Evolutionary conservation across 2,329 filamentous ascomycete species (phyloP).

Genomic region (Basipetospora chlamydospora): DNA sequence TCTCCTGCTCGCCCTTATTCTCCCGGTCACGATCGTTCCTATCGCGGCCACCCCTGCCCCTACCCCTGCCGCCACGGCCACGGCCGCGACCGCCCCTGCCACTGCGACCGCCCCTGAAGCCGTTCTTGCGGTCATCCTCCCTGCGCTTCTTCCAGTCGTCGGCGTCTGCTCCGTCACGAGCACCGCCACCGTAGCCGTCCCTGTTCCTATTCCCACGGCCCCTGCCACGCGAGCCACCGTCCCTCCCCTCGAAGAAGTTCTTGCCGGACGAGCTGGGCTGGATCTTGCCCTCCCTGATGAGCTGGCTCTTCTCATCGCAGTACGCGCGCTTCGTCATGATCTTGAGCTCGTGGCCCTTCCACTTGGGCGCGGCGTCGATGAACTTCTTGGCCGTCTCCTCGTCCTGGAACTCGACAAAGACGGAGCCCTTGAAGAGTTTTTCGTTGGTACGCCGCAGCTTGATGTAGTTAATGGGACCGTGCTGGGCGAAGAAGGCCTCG

Average conservation of each 20-base stretch:
- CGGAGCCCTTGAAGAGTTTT: constrained; percentile 83
- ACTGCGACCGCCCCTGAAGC: constrained; percentile 15
- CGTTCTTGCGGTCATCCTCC: constrained; percentile 9
- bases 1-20: constrained; percentile 13
- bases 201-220: no score
- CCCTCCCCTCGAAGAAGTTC: constrained; percentile 35
- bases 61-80: constrained; percentile 18
- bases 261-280: constrained; percentile 35
- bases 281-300: constrained; percentile 57
- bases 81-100: constrained; percentile 23
- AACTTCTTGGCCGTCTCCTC: constrained; percentile 72
- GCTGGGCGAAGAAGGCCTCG: constrained; percentile 77
- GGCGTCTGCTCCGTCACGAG: constrained; percentile 26
- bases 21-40: constrained; percentile 22
- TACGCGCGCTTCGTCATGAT: constrained; percentile 86
- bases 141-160: constrained; percentile 19
- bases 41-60: constrained; percentile 28
- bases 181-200: constrained; percentile 21
- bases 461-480: constrained; percentile 65
- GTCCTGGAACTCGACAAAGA: constrained; percentile 82
- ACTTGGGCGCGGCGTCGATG: constrained; percentile 71
- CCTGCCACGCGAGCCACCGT: constrained; percentile 11
- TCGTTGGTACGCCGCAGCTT: constrained; percentile 67
- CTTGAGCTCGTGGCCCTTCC: constrained; percentile 63
- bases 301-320: constrained; percentile 58